Base-by-base conservation (phyloP, 495 filamentous ascomycete genomes). In the Filosporella fistucella region DNA sequence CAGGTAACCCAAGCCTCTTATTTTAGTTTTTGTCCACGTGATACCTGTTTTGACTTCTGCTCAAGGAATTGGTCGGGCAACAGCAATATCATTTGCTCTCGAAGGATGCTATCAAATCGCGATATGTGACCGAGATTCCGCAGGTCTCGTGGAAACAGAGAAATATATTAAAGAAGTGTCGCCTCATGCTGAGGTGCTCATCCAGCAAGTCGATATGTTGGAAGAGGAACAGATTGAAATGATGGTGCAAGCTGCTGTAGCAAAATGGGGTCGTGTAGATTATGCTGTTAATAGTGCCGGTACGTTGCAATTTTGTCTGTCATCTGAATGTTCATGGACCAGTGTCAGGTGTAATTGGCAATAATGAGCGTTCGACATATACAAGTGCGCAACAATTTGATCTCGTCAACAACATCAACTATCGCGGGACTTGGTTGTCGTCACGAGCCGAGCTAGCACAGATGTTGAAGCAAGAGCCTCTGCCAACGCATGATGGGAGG, bases 241-340 rank as follows among this genome's bases (percentile, higher is more conserved):
- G 0, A 65, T 77, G 17, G 60, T 70, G 9, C 44, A 55, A 0
- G 52, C 61, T 11, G 55, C 63, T 0, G 61, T 64, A 0, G 20
- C 32, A 8, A 41, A 42, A 14, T 75, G 73, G 40, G 64, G 64
- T 1, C 62, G 77, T 11, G 51, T 80, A 0, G 77, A 80, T 47
- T 79, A 78, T 59, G 65, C 57, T 4, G 72, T 76, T 3, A 76
- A 73, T 45, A 70, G 66, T 47, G 75, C 75, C 3, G 76, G 76
- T 22, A 30, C 51, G 1, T 44, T 46, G 10, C n/a, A 20, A 5
- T 26, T 35, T 12, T 40, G 23, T n/a, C n/a, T n/a, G n/a, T n/a
- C n/a, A n/a, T n/a, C n/a, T n/a, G n/a, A n/a, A n/a, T n/a, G n/a
- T n/a, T n/a, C n/a, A n/a, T n/a, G n/a, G n/a, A 17, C 6, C 18